A percentile compares a stretch with the other conserved stretches of the same genome.
Conservation (phyloP, 441 rosid genomes). For the Codiaeum variegatum region DNA sequence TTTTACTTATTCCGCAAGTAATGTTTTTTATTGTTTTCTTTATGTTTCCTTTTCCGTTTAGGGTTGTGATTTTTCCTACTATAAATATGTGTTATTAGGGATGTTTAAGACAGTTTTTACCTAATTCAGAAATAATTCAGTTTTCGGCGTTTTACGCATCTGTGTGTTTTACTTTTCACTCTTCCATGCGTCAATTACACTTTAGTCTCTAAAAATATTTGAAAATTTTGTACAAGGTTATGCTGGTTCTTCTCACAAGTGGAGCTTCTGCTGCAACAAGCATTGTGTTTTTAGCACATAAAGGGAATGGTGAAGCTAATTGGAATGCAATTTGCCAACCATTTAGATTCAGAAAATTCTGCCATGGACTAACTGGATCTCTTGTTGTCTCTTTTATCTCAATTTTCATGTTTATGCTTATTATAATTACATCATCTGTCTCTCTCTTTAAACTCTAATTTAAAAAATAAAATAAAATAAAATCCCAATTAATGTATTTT, state of each 20-base stretch:
- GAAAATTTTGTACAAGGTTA: conserved; percentile 33
- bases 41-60: too few species aligned
- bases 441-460: conserved; percentile 35
- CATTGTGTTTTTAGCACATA: conserved; percentile 58
- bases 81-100: too few species aligned
- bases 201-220: too few species aligned
- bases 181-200: too few species aligned
- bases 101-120: too few species aligned
- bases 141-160: too few species aligned
- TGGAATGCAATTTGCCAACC: conserved; percentile 67
- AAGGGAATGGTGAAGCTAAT: conserved; percentile 53
- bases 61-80: too few species aligned
- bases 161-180: too few species aligned
- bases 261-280: conserved; percentile 76
- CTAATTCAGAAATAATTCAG: too few species aligned
- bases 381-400: conserved; percentile 60
- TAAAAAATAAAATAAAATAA: not conserved
- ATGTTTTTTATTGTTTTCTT: too few species aligned
- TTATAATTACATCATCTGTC: conserved; percentile 40
- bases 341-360: conserved; percentile 45
- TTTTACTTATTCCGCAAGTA: too few species aligned
- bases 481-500: too few species aligned
- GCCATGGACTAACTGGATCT: conserved; percentile 51
- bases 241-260: conserved; percentile 50
- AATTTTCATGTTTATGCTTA: conserved; percentile 35